Conservation (phyloP, 1,284 basidiomycete species). For the Cryptococcus deneoformans region DNA sequence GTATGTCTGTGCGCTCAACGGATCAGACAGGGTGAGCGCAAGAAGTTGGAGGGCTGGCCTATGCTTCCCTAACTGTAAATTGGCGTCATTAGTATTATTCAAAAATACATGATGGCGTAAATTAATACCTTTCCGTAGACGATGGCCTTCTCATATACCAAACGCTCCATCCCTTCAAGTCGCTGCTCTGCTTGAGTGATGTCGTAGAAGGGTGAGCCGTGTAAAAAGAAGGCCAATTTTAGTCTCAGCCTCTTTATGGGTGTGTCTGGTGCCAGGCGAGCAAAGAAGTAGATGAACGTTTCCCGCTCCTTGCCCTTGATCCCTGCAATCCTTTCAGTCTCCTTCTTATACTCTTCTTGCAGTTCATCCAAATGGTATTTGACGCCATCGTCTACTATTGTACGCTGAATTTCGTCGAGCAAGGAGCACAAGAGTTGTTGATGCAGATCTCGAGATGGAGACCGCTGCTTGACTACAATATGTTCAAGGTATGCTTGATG, state of each 20-base stretch:
- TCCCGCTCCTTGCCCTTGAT: background rate
- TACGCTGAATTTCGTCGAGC: constrained; percentile 27
- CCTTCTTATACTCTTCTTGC: constrained; percentile 46
- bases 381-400: constrained; percentile 44
- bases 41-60: constrained; percentile 64
- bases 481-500: constrained; percentile 74
- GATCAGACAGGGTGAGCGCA: constrained; percentile 67
- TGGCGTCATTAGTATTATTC: background rate
- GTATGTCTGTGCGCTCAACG: constrained; percentile 73
- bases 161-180: constrained; percentile 53
- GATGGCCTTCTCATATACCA: constrained; percentile 72
- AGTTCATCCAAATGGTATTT: constrained; percentile 49
- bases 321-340: background rate
- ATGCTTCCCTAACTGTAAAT: constrained; percentile 62
- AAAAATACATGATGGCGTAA: background rate
- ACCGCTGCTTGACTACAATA: constrained; percentile 67
- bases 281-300: constrained; percentile 41
- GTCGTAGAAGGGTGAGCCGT: constrained; percentile 69
- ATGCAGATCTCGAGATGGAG: constrained; percentile 47
- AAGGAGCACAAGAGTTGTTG: constrained; percentile 33
- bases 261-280: constrained; percentile 59
- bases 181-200: constrained; percentile 53
- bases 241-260: constrained; percentile 68
- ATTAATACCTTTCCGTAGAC: constrained; percentile 70
- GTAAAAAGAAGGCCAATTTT: constrained; percentile 72